Evolutionary conservation across 2,329 filamentous ascomycete species (phyloP), one percentile per base, ranked within the genome.

Genomic region (Exophiala dermatitidis): DNA sequence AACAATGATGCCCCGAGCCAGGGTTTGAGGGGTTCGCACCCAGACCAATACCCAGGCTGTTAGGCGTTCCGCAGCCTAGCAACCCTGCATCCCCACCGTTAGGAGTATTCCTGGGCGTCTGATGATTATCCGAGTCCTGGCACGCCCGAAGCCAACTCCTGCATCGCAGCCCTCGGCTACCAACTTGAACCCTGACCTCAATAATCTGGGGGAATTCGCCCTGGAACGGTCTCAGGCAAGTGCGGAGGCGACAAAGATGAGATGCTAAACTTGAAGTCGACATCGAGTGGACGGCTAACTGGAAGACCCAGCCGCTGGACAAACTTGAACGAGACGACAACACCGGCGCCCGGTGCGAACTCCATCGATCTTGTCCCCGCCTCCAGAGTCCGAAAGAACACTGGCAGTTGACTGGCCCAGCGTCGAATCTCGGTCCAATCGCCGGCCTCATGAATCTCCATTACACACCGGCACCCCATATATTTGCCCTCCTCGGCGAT

Each of bases 281-380:
- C 19, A 19, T 26, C 38, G 38, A 28, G 38, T 38, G 38, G 38
- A 41, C 38, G 42, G 42, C 42, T 31, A 30, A 32, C 33, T n/a
- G 33, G 31, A 34, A 12, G 6, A 42, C 12, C 38, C 26, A 41
- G 9, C 5, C 12, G 12, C 12, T 26, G n/a, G 12, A 34, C 33
- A 6, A 34, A 10, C 33, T 41, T 19, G 19, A 19, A 19, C 19
- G 19, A 19, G 19, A 19, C 19, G 19, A 19, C 19, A 19, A 9
- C 6, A 19, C 26, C 9, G 38, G 6, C 12, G 5, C 34, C 36
- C 55, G 55, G 55, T 38, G 55, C 48, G 55, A 58, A 58, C 48
- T 45, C 55, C 55, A 51, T 57, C 57, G 57, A 52, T 59, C 41
- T 59, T 59, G 49, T 53, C 57, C 54, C 57, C 57, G 57, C 57